Percentiles rank a stretch among this genome's conserved stretches.
These are phyloP conservation scores for Aspergillus eucalypticola DNA, from an alignment of 2,329 filamentous ascomycete species.

Conservation along the genomic window DNA sequence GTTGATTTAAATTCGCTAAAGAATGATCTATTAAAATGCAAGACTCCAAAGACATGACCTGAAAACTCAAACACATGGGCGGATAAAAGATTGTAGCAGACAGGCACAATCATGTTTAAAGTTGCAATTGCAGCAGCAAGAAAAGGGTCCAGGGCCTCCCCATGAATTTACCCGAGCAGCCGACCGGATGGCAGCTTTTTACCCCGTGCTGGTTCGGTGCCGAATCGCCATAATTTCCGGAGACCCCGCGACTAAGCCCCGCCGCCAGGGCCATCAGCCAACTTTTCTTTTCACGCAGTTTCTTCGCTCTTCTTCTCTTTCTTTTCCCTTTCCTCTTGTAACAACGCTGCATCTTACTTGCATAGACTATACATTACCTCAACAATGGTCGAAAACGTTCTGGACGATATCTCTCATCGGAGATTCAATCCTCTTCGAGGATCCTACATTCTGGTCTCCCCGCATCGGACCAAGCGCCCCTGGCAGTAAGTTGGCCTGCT, in stretches of 20 bases:
- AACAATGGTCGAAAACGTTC: conserved; percentile 70
- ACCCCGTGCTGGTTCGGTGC: not conserved
- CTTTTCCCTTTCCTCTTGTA: not conserved
- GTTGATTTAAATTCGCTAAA: not conserved
- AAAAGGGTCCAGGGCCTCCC: not conserved
- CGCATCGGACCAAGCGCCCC: conserved; percentile 92
- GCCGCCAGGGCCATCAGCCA: not conserved
- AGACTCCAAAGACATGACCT: not conserved
- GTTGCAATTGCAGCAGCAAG: no score
- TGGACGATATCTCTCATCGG: conserved; percentile 95
- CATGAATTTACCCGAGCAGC: conserved; percentile 2
- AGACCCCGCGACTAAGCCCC: conserved; percentile 2
- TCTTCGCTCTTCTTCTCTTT: not conserved
- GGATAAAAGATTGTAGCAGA: not conserved
- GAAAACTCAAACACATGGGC: not conserved
- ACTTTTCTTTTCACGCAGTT: not conserved
- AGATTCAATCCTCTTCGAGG: conserved; percentile 90
- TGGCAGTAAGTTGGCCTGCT: conserved; percentile 76
- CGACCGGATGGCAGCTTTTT: not conserved
- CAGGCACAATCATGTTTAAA: not conserved
- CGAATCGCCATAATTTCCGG: conserved; percentile 1
- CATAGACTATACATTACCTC: not conserved
- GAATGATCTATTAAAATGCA: not conserved
- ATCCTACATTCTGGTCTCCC: conserved; percentile 91
- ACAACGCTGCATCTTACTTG: not conserved